A percentile compares a stretch with the other conserved stretches of the same genome.
phyloP scores from a whole-genome alignment of 2,329 filamentous ascomycete species.

The Penicillium frequentans region DNA sequence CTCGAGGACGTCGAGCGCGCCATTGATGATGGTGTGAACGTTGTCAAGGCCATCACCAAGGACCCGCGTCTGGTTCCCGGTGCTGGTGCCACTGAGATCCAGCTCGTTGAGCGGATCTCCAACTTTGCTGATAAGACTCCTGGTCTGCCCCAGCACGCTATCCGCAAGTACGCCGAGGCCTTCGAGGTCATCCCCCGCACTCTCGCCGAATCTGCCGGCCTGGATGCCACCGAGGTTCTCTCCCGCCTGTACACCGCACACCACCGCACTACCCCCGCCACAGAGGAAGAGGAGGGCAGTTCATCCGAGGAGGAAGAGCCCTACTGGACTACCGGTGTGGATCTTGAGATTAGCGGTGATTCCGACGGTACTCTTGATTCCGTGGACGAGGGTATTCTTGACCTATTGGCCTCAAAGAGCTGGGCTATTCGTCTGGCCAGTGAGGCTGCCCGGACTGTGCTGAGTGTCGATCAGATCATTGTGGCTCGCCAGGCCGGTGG shows the following conservation, averaged over 20 bases:
- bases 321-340: slow-evolving; percentile 87
- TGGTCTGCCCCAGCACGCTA: slow-evolving; percentile 91
- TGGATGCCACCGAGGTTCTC: slow-evolving; percentile 96
- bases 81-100: slow-evolving; percentile 90
- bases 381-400: slow-evolving; percentile 83
- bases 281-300: slow-evolving; percentile 35
- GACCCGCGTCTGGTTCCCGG: slow-evolving; percentile 89
- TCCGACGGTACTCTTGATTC: slow-evolving; percentile 80
- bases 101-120: slow-evolving; percentile 89
- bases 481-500: slow-evolving; percentile 96
- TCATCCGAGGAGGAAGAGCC: slow-evolving; percentile 66
- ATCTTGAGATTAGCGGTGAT: slow-evolving; percentile 85
- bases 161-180: slow-evolving; percentile 95
- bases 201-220: slow-evolving; percentile 88
- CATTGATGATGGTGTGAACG: slow-evolving; percentile 97
- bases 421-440: slow-evolving; percentile 98
- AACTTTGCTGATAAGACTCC: slow-evolving; percentile 89
- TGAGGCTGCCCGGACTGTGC: slow-evolving; percentile 86
- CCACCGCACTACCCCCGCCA: slow-evolving; percentile 52
- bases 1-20: slow-evolving; percentile 95
- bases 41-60: slow-evolving; percentile 95
- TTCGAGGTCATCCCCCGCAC: slow-evolving; percentile 96
- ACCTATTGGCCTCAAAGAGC: slow-evolving; percentile 86
- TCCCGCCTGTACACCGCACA: slow-evolving; percentile 92
- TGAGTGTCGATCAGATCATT: slow-evolving; percentile 98